Percentiles rank a stretch among this genome's conserved stretches.
Conservation (phyloP, 2,329 filamentous ascomycete species). For the Fusarium burgessii region DNA sequence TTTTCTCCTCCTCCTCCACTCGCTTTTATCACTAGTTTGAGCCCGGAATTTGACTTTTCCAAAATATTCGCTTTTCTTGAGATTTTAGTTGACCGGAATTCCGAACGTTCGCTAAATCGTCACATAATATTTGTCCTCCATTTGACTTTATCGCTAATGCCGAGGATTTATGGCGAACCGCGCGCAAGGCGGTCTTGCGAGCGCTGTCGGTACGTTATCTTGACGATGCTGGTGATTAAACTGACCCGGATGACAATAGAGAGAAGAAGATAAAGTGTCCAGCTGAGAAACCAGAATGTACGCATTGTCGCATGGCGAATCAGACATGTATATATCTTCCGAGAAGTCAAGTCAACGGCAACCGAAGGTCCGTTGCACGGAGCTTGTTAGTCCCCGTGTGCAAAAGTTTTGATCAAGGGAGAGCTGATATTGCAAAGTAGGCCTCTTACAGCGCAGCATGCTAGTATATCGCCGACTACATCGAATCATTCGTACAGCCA, state of each 20-base stretch:
- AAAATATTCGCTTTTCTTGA: background rate
- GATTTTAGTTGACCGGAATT: conserved; percentile 5
- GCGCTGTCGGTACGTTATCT: conserved; percentile 36
- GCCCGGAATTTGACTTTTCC: conserved; percentile 5
- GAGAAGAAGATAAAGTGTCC: conserved; percentile 45
- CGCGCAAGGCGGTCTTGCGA: conserved; percentile 43
- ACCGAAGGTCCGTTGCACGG: background rate
- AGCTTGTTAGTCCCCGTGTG: background rate
- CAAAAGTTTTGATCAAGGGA: accelerated
- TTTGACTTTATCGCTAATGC: background rate
- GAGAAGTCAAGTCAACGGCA: conserved; percentile 8
- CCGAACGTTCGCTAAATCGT: background rate
- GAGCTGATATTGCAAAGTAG: background rate
- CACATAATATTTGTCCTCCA: too few relatives aligned
- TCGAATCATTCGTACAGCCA: conserved; percentile 1
- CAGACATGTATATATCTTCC: conserved; percentile 40
- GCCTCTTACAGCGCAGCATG: background rate
- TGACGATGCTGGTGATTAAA: accelerated
- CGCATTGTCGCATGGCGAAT: conserved; percentile 36
- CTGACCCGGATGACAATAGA: background rate
- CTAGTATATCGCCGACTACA: background rate
- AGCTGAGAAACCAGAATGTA: conserved; percentile 41
- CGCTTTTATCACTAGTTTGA: background rate
- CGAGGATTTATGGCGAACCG: conserved; percentile 9
- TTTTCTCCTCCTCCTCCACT: conserved; percentile 6